These are phyloP conservation scores for Phialophora macrospora DNA, from an alignment of 2,329 filamentous ascomycete species.

Conservation along the genomic window DNA sequence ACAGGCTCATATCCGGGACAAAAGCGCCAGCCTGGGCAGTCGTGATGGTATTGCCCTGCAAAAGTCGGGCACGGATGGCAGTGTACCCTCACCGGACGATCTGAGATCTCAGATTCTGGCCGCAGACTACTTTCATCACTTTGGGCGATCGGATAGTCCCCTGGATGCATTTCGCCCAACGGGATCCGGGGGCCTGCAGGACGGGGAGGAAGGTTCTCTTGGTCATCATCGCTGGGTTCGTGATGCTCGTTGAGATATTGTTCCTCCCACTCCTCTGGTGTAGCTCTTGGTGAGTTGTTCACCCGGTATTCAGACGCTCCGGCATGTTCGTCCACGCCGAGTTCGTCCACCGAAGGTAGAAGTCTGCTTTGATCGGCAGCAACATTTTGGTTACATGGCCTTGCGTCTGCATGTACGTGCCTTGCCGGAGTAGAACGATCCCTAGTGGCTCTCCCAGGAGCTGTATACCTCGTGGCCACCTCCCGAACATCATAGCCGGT, in stretches of 20 bases:
- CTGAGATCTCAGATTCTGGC: neutral
- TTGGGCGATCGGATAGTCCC: neutral
- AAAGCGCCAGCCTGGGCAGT: neutral
- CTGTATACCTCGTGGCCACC: neutral
- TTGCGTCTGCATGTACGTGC: neutral
- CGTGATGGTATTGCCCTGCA: constrained; percentile 30
- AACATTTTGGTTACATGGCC: neutral
- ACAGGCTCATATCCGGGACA: neutral
- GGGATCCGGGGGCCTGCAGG: neutral
- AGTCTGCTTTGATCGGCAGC: neutral
- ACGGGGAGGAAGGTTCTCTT: constrained; percentile 14
- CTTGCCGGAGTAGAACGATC: neutral
- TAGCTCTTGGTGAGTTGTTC: neutral
- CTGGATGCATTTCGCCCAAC: neutral
- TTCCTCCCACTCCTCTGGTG: neutral
- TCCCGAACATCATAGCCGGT: constrained; percentile 2
- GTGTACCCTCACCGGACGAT: neutral
- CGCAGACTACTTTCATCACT: neutral
- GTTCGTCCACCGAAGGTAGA: neutral
- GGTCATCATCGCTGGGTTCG: constrained; percentile 9
- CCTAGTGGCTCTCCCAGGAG: neutral
- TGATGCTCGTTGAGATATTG: neutral
- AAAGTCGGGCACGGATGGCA: constrained; percentile 31
- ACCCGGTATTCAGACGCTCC: neutral
- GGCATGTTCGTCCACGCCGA: neutral